Evolutionary conservation across 352 stramenopile genomes (phyloP), one percentile per base, ranked within the genome.

Genomic region (Phytophthora pseudosyringae): DNA sequence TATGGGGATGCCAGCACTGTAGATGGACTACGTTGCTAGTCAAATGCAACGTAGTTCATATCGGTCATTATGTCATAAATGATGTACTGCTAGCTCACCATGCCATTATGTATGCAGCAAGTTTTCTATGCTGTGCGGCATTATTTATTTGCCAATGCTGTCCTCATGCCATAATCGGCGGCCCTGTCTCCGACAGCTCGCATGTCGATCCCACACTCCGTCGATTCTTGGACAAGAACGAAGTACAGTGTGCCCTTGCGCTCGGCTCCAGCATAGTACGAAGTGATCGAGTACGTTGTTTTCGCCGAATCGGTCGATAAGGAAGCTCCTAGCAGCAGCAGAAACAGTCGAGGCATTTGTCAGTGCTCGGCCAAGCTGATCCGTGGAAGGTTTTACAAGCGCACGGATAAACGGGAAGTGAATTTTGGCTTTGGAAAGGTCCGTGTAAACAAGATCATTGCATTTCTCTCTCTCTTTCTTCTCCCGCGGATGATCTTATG

Each of bases 141-240:
- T n/a, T n/a, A n/a, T n/a, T n/a, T n/a, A n/a, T n/a, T n/a, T n/a
- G n/a, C n/a, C n/a, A n/a, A n/a, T n/a, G n/a, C n/a, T n/a, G n/a
- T n/a, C n/a, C n/a, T n/a, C n/a, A n/a, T n/a, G n/a, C n/a, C n/a
- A n/a, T n/a, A n/a, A n/a, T n/a, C n/a, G n/a, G n/a, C n/a, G n/a
- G n/a, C n/a, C n/a, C n/a, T n/a, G 5, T 60, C 52, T 41, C 39
- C 40, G 6, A 51, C 49, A 5, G 49, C 12, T 5, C 49, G 35
- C 49, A 57, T 57, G 36, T 57, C 35, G 13, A 5, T 35, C 18
- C 35, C 25, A 25, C 49, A 57, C 35, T 57, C 49, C 1, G 13
- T 15, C 5, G n/a, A 33, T 49, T 60, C 52, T 60, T 60, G 39
- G 16, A 51, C 35, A 33, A 57, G 35, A 12, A 60, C 52, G 21